Percentiles rank a stretch among this genome's conserved stretches.
Evolutionary conservation across 1,284 basidiomycete genomes (phyloP).

Genomic region (Ustilago nuda): DNA sequence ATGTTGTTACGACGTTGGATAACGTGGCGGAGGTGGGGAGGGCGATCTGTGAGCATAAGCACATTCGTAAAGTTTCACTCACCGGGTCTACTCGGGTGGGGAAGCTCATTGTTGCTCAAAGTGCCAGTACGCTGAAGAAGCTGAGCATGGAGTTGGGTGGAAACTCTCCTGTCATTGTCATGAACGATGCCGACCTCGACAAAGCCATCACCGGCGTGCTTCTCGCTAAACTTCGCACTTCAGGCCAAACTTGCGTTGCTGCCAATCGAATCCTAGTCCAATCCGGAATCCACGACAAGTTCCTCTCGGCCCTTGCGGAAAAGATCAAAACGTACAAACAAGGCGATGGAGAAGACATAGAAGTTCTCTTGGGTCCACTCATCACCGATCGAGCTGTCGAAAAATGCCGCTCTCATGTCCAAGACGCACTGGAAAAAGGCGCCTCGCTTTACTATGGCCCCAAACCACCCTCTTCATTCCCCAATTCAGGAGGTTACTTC

Average conservation of each 20-base stretch:
- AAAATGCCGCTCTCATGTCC: slow-evolving; percentile 41
- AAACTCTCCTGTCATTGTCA: slow-evolving; percentile 84
- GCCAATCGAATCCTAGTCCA: slow-evolving; percentile 55
- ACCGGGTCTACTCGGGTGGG: slow-evolving; percentile 45
- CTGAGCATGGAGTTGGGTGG: slow-evolving; percentile 93
- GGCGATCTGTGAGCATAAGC: slow-evolving; percentile 39
- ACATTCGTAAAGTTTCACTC: slow-evolving; percentile 38
- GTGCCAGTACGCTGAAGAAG: slow-evolving; percentile 75
- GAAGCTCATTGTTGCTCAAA: slow-evolving; percentile 39
- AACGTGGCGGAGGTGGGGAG: slow-evolving; percentile 37
- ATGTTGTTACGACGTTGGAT: slow-evolving; percentile 40
- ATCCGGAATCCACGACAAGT: slow-evolving; percentile 41
- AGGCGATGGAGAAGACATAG: slow-evolving; percentile 47
- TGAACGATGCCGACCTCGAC: slow-evolving; percentile 76
- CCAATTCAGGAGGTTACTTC: slow-evolving; percentile 43
- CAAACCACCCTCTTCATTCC: slow-evolving; percentile 5
- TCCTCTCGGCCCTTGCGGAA: slow-evolving; percentile 24
- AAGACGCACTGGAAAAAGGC: slow-evolving; percentile 38
- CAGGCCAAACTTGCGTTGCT: slow-evolving; percentile 51
- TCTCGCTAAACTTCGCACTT: slow-evolving; percentile 44
- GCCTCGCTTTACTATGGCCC: slow-evolving; percentile 42
- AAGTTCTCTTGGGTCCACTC: slow-evolving; percentile 33
- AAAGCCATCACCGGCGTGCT: slow-evolving; percentile 56
- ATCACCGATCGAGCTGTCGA: slow-evolving; percentile 44
- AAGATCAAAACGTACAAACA: slow-evolving; percentile 41